Base-by-base conservation (phyloP, 805 yeast genomes). In the Priceomyces carsonii region DNA sequence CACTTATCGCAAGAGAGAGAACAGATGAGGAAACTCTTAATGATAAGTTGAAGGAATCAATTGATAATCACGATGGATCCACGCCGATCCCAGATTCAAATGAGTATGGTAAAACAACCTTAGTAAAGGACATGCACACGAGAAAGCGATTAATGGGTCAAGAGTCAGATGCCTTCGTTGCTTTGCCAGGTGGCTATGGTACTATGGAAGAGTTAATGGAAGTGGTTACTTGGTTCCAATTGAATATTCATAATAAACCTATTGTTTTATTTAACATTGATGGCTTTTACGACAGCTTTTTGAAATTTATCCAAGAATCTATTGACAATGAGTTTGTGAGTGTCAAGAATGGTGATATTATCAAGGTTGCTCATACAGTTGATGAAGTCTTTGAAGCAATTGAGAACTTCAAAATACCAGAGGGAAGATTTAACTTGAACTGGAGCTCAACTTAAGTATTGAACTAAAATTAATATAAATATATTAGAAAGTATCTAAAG, bases 171-270 rank as follows among this genome's bases (percentile, higher is more conserved):
- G 95, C 91, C 0, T 88, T 88, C 59, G 77, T 88, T 29, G 95
- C 95, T 0, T 71, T 88, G 65, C 95, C 96, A 9, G 96, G 96
- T 43, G 96, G 96, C 2, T 87, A 80, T 56, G 96, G 96, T 33
- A 87, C 95, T 6, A 63, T 86, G 54, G 96, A 88, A 61, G 96
- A 88, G 63, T 69, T 88, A 43, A 80, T 87, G 82, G 96, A 88
- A 66, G 83, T 86, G 36, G 83, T 84, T 40, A 88, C 96, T 3
- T 88, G 96, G 96, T 79, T 80, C 32, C 96, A 88, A 67, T 71
- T 88, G 50, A 93, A 90, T 21, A 87, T 88, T 46, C 96, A 88
- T 59, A 65, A 71, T 43, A 83, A 83, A 59, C 95, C 96, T 18
- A 79, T 88, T 50, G 81, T 88, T 10, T 53, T 88, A 26, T 80